Evolutionary conservation across 192 early-diverging fungal genomes (phyloP).

Genomic region (Coemansia nantahalensis): DNA sequence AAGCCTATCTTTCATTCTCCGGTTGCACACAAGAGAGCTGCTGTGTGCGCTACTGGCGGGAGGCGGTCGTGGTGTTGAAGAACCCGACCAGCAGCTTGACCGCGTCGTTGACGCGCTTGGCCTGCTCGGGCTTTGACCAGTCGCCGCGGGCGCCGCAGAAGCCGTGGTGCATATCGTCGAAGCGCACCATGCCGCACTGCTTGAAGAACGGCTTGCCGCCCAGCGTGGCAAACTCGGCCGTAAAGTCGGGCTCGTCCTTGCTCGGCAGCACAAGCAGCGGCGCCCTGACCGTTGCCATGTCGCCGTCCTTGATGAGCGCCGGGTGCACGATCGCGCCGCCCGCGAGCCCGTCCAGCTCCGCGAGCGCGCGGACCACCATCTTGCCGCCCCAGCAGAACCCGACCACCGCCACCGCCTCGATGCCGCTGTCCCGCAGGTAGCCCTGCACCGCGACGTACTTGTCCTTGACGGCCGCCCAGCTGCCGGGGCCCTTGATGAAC

Average conservation of each 20-base stretch:
- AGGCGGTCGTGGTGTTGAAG: too few relatives aligned
- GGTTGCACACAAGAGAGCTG: too few relatives aligned
- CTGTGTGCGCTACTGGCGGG: too few relatives aligned
- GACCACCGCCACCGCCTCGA: slow-evolving; percentile 51
- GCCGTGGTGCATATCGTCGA: slow-evolving; percentile 59
- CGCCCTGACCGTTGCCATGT: slow-evolving; percentile 53
- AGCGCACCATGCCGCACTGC: slow-evolving; percentile 56
- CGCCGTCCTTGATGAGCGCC: slow-evolving; percentile 53
- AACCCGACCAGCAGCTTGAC: slow-evolving; percentile 55
- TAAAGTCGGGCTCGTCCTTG: slow-evolving; percentile 59
- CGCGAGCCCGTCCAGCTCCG: slow-evolving; percentile 49
- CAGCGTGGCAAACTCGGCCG: slow-evolving; percentile 26
- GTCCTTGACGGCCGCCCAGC: slow-evolving; percentile 23
- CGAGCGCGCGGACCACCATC: slow-evolving; percentile 52
- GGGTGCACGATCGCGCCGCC: slow-evolving; percentile 64
- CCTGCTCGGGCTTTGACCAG: slow-evolving; percentile 42
- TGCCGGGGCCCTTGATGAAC: slow-evolving; percentile 35
- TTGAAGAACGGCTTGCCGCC: slow-evolving; percentile 52
- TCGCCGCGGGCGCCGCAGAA: slow-evolving; percentile 61
- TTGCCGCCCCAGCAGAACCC: slow-evolving; percentile 76
- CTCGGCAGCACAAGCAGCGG: slow-evolving; percentile 62
- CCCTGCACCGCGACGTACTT: slow-evolving; percentile 7
- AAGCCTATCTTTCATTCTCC: too few relatives aligned
- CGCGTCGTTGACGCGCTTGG: slow-evolving; percentile 55
- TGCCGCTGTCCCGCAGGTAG: slow-evolving; percentile 48